A percentile compares a stretch with the other conserved stretches of the same genome.
phyloP scores from a whole-genome alignment of 345 rosid species.

The Pugionium cornutum region DNA sequence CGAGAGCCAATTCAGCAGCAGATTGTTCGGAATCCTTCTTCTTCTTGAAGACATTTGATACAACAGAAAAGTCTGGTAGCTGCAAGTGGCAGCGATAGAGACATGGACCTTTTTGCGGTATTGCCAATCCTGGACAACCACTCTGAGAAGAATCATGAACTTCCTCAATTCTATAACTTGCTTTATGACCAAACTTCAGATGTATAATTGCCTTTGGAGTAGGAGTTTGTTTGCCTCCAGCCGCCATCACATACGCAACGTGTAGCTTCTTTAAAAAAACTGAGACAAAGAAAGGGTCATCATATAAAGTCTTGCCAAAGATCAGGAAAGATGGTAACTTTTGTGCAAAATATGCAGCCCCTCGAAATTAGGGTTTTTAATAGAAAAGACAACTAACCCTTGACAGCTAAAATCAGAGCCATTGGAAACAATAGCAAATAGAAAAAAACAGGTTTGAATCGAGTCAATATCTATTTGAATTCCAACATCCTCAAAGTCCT shows the following conservation, averaged over 20 bases:
- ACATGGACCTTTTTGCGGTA: conserved; percentile 74
- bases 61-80: conserved; percentile 70
- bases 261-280: conserved; percentile 27
- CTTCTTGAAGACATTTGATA: conserved; percentile 59
- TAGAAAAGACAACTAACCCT: too few species aligned
- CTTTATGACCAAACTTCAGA: conserved; percentile 70
- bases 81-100: conserved; percentile 76
- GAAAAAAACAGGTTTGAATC: too few species aligned
- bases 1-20: conserved; percentile 87
- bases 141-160: conserved; percentile 58
- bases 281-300: conserved; percentile 24
- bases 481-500: too few species aligned
- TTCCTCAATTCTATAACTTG: conserved; percentile 66
- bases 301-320: not conserved
- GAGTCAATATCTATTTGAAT: too few species aligned
- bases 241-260: conserved; percentile 37
- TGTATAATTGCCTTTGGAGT: conserved; percentile 84
- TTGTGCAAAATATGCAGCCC: too few species aligned
- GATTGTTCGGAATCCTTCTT: conserved; percentile 94
- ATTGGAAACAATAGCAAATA: too few species aligned
- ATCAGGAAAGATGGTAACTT: conserved; percentile 18
- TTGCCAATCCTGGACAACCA: conserved; percentile 82
- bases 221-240: conserved; percentile 44
- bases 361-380: not conserved
- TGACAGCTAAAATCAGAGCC: too few species aligned